A percentile compares a stretch with the other conserved stretches of the same genome.
phyloP scores from a whole-genome alignment of 2,329 filamentous ascomycete species.

The Xylariaceae sp. region DNA sequence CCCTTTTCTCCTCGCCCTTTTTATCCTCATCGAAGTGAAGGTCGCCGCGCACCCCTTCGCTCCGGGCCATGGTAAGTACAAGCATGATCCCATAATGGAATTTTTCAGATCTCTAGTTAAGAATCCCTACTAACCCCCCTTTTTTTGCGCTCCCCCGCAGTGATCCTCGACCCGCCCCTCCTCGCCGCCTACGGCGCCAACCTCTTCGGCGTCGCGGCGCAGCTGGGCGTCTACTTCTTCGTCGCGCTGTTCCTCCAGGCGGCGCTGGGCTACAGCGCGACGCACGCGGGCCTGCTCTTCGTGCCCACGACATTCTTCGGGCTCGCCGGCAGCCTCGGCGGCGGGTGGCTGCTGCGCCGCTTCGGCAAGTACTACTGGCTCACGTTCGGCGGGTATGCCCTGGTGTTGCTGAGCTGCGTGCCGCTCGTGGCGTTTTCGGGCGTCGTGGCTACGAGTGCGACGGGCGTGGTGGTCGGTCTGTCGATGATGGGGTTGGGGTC shows the following conservation, averaged over 20 bases:
- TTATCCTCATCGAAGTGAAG: constrained; percentile 64
- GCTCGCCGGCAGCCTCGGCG: constrained; percentile 60
- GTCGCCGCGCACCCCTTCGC: constrained; percentile 70
- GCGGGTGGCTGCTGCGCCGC: constrained; percentile 63
- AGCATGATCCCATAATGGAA: no score
- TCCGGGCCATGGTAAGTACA: constrained; percentile 47
- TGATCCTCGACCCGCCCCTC: constrained; percentile 64
- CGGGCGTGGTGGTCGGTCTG: constrained; percentile 54
- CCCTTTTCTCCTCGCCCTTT: constrained; percentile 57
- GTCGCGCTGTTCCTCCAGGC: constrained; percentile 77
- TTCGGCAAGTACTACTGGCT: constrained; percentile 70
- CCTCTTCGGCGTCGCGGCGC: constrained; percentile 63
- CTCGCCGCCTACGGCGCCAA: constrained; percentile 67
- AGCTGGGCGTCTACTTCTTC: constrained; percentile 61
- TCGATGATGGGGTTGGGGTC: constrained; percentile 40
- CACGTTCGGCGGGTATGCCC: constrained; percentile 52
- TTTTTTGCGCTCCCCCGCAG: constrained; percentile 22
- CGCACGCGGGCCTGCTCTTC: constrained; percentile 59
- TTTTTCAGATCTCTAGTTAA: no score
- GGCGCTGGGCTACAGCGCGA: constrained; percentile 59
- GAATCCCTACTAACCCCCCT: no score
- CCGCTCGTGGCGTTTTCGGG: constrained; percentile 56
- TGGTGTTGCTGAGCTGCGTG: constrained; percentile 50
- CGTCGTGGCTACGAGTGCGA: constrained; percentile 40
- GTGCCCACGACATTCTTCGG: constrained; percentile 61